A percentile compares a stretch with the other conserved stretches of the same genome.
These are phyloP conservation scores for Schoenoplectus tabernaemontani DNA, from an alignment of 202 grass and related monocot genomes.

Conservation along the genomic window DNA sequence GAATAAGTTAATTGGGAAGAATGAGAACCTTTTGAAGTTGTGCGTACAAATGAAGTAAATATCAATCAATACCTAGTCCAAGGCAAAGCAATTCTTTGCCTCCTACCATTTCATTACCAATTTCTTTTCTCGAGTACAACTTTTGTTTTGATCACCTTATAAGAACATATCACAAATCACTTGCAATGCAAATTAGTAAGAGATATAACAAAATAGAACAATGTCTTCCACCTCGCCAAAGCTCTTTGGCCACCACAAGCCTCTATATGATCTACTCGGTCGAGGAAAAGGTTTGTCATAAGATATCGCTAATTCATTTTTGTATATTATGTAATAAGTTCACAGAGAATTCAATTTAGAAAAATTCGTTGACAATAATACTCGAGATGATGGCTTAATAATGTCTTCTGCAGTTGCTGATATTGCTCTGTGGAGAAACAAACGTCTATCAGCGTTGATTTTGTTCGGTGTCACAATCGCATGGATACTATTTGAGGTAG, in stretches of 20 bases:
- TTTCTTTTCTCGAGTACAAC: constrained; percentile 6
- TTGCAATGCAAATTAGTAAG: neutral
- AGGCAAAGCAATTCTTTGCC: constrained; percentile 54
- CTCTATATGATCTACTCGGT: constrained; percentile 43
- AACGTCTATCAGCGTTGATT: constrained; percentile 38
- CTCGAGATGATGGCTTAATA: neutral
- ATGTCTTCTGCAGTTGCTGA: constrained; percentile 41
- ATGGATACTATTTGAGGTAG: constrained; percentile 69
- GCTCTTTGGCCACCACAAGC: constrained; percentile 32
- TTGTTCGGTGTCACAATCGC: constrained; percentile 29
- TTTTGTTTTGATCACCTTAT: constrained; percentile 28
- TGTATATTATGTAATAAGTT: neutral
- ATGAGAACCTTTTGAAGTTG: neutral
- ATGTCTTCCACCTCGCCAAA: constrained; percentile 9
- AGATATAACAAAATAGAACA: constrained; percentile 13
- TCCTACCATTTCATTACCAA: constrained; percentile 17
- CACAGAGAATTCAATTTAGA: neutral
- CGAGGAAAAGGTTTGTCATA: constrained; percentile 47
- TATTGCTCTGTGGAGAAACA: constrained; percentile 68
- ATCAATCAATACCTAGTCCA: constrained; percentile 19
- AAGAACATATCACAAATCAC: constrained; percentile 10
- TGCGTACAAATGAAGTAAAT: constrained; percentile 20
- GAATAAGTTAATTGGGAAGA: neutral
- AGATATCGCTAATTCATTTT: neutral
- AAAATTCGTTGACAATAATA: neutral